Percentiles rank a stretch among this genome's conserved stretches.
Evolutionary conservation across 2,329 filamentous ascomycete species (phyloP).

Genomic region (Colletotrichum agaves): DNA sequence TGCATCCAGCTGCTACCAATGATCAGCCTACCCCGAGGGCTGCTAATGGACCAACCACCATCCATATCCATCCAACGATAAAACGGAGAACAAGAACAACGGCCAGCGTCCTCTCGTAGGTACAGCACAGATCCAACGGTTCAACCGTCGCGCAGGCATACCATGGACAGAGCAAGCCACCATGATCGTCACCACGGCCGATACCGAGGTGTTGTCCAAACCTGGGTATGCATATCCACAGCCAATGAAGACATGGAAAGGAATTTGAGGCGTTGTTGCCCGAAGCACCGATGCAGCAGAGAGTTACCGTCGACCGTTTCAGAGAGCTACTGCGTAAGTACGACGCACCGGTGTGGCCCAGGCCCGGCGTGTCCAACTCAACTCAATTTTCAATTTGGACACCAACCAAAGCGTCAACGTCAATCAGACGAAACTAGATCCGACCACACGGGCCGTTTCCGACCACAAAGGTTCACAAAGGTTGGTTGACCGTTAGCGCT

Average conservation of each 20-base stretch:
- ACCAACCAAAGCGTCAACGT: not conserved
- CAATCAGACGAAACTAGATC: conserved; percentile 13
- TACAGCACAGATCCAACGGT: too few relatives aligned
- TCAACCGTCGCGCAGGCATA: not conserved
- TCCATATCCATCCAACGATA: too few relatives aligned
- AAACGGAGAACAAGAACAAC: too few relatives aligned
- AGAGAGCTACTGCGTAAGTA: not conserved
- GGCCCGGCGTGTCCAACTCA: conserved; percentile 5
- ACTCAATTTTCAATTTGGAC: not conserved
- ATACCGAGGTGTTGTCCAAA: too few relatives aligned
- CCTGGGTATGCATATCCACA: not conserved
- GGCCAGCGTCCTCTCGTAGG: too few relatives aligned
- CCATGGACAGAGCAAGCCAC: not conserved
- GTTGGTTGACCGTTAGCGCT: conserved; percentile 19
- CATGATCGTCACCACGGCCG: not conserved
- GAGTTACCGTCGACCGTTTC: conserved; percentile 23
- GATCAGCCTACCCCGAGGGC: not conserved
- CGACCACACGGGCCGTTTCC: conserved; percentile 23
- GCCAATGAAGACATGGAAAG: not conserved
- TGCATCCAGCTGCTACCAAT: not conserved
- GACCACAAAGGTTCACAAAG: conserved; percentile 12
- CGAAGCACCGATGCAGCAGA: conserved; percentile 4
- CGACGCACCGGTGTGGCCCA: not conserved
- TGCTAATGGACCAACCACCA: too few relatives aligned
- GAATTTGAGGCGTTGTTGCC: conserved; percentile 7